Evolutionary conservation across 805 yeast species (phyloP).

Genomic region (Nakazawaea anatomiae): DNA sequence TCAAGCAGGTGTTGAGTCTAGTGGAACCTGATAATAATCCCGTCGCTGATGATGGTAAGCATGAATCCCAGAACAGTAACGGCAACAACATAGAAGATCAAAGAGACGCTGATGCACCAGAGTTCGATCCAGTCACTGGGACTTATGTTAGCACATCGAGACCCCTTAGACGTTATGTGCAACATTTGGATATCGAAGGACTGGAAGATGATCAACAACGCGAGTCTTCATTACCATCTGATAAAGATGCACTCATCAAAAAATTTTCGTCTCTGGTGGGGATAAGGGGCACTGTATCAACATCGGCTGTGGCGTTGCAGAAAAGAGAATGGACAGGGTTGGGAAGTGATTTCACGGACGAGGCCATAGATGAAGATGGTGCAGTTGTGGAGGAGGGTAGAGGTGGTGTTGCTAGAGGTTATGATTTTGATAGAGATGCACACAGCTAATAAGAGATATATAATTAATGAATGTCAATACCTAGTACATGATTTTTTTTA

Average conservation of each 20-base stretch:
- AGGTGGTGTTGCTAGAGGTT: conserved; percentile 87
- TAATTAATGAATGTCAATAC: no score
- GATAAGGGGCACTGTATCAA: conserved; percentile 75
- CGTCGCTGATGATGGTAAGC: conserved; percentile 19
- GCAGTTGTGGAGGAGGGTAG: conserved; percentile 80
- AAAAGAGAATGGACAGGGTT: conserved; percentile 79
- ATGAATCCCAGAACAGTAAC: conserved; percentile 12
- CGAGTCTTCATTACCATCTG: conserved; percentile 10
- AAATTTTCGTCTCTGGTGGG: conserved; percentile 54
- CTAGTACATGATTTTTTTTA: no score
- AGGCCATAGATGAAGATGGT: conserved; percentile 51
- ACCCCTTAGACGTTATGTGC: conserved; percentile 61
- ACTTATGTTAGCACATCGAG: conserved; percentile 58
- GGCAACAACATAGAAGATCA: conserved; percentile 20
- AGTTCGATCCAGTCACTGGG: conserved; percentile 87
- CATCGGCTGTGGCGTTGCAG: conserved; percentile 77
- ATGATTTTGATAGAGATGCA: conserved; percentile 35
- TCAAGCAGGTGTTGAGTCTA: conserved; percentile 42
- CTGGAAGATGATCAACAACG: conserved; percentile 7
- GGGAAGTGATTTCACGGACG: conserved; percentile 68
- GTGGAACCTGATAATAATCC: conserved; percentile 25
- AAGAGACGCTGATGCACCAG: conserved; percentile 62
- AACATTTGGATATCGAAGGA: conserved; percentile 58
- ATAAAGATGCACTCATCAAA: conserved; percentile 41
- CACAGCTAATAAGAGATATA: background rate